Conservation (phyloP, 2,329 filamentous ascomycete genomes). For the Trichoderma koningiopsis region DNA sequence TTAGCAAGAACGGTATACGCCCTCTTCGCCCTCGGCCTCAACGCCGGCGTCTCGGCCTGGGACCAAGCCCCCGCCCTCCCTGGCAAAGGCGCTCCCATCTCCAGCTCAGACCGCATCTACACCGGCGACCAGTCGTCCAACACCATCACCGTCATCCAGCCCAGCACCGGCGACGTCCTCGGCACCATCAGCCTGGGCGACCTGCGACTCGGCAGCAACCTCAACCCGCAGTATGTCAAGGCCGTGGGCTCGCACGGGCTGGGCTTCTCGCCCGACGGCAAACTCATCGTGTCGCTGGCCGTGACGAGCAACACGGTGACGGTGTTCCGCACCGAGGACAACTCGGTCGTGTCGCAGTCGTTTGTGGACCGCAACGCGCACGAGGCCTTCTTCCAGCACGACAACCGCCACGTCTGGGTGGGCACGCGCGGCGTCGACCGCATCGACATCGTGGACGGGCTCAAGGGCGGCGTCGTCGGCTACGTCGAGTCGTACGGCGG, state of each 20-base stretch:
- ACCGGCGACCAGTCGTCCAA: slow-evolving; percentile 26
- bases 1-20: background rate
- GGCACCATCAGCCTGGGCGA: slow-evolving; percentile 27
- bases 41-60: background rate
- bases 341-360: slow-evolving; percentile 26
- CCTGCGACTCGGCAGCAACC: slow-evolving; percentile 8
- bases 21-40: background rate
- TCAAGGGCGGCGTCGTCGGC: slow-evolving; percentile 23
- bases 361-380: slow-evolving; percentile 24
- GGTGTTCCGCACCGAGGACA: slow-evolving; percentile 27
- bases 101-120: slow-evolving; percentile 23
- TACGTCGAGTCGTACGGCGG: slow-evolving; percentile 25
- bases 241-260: slow-evolving; percentile 27
- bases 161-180: slow-evolving; percentile 22
- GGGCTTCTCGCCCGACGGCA: slow-evolving; percentile 27
- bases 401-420: slow-evolving; percentile 28
- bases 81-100: slow-evolving; percentile 19
- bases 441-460: slow-evolving; percentile 26
- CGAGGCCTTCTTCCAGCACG: slow-evolving; percentile 28
- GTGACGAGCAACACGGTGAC: slow-evolving; percentile 27
- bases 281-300: slow-evolving; percentile 27
- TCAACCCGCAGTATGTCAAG: slow-evolving; percentile 26
- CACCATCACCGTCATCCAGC: slow-evolving; percentile 26
- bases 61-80: slow-evolving; percentile 17
- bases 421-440: slow-evolving; percentile 27